Evolutionary conservation across 148 eudicot species (phyloP).

Genomic region (Rhododendron ovatum): DNA sequence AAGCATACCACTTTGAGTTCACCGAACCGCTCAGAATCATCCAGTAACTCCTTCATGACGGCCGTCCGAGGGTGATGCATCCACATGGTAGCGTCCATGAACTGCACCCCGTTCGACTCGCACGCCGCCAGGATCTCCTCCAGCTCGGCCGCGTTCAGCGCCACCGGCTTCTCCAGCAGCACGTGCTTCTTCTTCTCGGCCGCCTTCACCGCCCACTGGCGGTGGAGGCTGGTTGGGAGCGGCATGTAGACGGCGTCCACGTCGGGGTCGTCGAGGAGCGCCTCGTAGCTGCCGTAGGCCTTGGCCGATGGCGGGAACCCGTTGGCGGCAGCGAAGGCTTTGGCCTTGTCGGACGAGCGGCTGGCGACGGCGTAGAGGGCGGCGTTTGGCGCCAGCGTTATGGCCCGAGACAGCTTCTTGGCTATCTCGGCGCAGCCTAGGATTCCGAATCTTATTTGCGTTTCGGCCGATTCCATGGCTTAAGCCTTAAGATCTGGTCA

Average conservation of each 20-base stretch:
- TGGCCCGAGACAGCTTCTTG: not conserved
- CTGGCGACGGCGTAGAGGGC: slow-evolving; percentile 6
- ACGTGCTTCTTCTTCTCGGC: slow-evolving; percentile 10
- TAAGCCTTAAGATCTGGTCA: not conserved
- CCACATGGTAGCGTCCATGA: slow-evolving; percentile 13
- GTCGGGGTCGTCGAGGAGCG: not conserved
- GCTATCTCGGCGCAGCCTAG: slow-evolving; percentile 10
- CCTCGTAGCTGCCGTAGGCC: slow-evolving; percentile 9
- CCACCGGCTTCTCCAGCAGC: slow-evolving; percentile 11
- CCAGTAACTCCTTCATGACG: not conserved
- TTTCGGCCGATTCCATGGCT: not conserved
- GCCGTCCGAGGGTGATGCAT: slow-evolving; percentile 1
- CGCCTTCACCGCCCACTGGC: not conserved
- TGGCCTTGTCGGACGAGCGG: slow-evolving; percentile 7
- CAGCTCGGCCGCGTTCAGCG: not conserved
- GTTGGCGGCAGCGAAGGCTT: not conserved
- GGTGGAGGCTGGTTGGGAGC: slow-evolving; percentile 7
- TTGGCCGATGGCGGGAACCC: slow-evolving; percentile 1
- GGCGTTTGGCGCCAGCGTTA: slow-evolving; percentile 3
- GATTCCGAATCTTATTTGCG: not conserved
- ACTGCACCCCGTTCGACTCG: slow-evolving; percentile 7
- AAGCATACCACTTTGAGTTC: not conserved
- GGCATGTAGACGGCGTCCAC: slow-evolving; percentile 9
- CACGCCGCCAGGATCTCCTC: not conserved
- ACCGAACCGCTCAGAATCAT: not conserved